Base-by-base conservation (phyloP, 352 stramenopile genomes). In the Phytophthora uliginosa region DNA sequence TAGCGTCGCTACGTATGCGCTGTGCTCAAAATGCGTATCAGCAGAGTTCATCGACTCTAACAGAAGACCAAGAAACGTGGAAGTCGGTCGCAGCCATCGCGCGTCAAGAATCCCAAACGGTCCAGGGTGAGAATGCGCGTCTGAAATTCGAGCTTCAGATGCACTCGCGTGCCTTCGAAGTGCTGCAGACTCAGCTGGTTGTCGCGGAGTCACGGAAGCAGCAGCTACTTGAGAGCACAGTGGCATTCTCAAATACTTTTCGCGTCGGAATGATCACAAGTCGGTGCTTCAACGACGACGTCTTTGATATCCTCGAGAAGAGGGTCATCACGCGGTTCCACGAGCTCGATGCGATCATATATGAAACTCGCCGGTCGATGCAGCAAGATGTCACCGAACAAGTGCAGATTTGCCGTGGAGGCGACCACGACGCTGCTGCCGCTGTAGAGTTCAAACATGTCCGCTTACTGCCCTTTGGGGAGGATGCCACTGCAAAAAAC, bases 51-150 rank as follows among this genome's bases (percentile, higher is more conserved):
- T 12, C 31, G n/a, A n/a, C 17, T 9, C 42, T 40, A 4, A 63
- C 63, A 2, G 34, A 65, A 28, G 34, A 26, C 1, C 48, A 57
- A 56, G 56, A 38, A 45, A 58, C 62, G 57, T 76, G 69, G 69
- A 53, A 73, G 28, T 72, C 63, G 5, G 58, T 73, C 6, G 69
- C 63, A 7, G 24, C 10, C 12, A 72, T 73, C 18, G 63, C 63
- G 2, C 42, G 57, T 36, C 69, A 60, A 34, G 31, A 53, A 51
- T 60, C 24, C 3, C 40, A 69, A 69, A 57, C 20, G 22, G 22
- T 58, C 7, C 51, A 69, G 28, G 31, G 58, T 1, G 58, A 76
- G 34, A 76, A 73, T 26, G 20, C 6, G 1, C 33, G 48, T 33
- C 52, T 76, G 1, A 72, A 71, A 33, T 15, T 31, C 45, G 6